phyloP scores from a whole-genome alignment of 1,139 yeast species.

The Saccharomyces hybrid region DNA sequence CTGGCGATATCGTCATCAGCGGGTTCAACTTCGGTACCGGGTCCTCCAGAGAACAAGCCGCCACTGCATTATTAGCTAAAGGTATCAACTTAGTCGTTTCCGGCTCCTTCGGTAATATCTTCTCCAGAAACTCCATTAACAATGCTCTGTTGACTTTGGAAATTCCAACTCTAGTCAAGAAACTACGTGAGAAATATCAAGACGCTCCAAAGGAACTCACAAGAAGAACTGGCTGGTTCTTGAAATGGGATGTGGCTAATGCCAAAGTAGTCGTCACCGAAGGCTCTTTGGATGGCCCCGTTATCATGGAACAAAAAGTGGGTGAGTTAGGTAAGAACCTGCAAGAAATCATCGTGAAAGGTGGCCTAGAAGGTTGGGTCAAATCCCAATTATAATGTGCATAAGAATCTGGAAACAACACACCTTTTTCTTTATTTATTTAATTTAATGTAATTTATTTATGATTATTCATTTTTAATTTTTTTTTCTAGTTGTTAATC shows the following conservation, averaged over 20 bases:
- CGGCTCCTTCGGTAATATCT: slow-evolving; percentile 95
- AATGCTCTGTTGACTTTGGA: slow-evolving; percentile 90
- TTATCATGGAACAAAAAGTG: slow-evolving; percentile 73
- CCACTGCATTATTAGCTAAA: slow-evolving; percentile 89
- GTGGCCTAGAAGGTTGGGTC: slow-evolving; percentile 98
- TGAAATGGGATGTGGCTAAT: slow-evolving; percentile 86
- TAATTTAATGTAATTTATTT: neutral
- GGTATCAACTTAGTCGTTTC: slow-evolving; percentile 90
- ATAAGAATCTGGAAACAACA: neutral
- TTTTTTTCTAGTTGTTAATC: neutral
- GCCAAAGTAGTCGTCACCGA: slow-evolving; percentile 75
- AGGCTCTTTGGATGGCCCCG: slow-evolving; percentile 42
- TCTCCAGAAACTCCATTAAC: slow-evolving; percentile 90
- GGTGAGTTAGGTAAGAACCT: slow-evolving; percentile 92
- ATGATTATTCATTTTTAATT: neutral
- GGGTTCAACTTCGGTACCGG: slow-evolving; percentile 98
- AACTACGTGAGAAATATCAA: slow-evolving; percentile 61
- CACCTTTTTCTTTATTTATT: neutral
- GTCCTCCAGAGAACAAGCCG: slow-evolving; percentile 98
- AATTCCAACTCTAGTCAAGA: slow-evolving; percentile 75
- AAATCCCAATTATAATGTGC: slow-evolving; percentile 51
- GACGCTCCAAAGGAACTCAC: slow-evolving; percentile 59
- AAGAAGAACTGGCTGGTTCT: slow-evolving; percentile 87
- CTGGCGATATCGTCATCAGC: slow-evolving; percentile 83
- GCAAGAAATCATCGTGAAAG: slow-evolving; percentile 93